Conservation (phyloP, 2,329 filamentous ascomycete genomes). For the Harringtonia aguacate region DNA sequence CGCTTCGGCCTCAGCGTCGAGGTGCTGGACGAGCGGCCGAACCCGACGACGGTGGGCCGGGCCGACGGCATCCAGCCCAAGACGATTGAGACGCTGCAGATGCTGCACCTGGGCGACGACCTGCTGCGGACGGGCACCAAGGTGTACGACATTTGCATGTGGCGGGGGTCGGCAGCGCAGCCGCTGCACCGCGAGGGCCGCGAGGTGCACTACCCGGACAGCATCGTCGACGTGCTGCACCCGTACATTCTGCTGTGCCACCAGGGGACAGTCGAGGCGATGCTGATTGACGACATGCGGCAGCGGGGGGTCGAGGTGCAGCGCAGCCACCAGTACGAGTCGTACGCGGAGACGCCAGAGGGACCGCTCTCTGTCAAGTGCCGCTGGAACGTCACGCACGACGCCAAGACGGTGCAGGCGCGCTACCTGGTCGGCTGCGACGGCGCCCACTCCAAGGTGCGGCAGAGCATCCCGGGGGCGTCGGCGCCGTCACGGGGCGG, state of each 20-base stretch:
- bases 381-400: not conserved
- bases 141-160: constrained; percentile 66
- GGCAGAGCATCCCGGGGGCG: constrained; percentile 44
- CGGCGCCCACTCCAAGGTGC: constrained; percentile 59
- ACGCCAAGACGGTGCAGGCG: constrained; percentile 18
- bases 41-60: constrained; percentile 41
- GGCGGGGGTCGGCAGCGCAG: constrained; percentile 48
- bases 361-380: not conserved
- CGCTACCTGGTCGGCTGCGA: constrained; percentile 63
- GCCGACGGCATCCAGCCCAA: constrained; percentile 69
- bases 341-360: constrained; percentile 21
- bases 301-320: constrained; percentile 53
- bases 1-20: constrained; percentile 45
- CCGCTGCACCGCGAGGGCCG: constrained; percentile 24
- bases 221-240: constrained; percentile 34
- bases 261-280: constrained; percentile 63
- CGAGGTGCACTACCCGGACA: constrained; percentile 52
- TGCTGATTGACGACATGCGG: constrained; percentile 58
- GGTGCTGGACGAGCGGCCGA: constrained; percentile 46
- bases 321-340: constrained; percentile 52
- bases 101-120: constrained; percentile 57
- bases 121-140: constrained; percentile 55
- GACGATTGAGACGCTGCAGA: constrained; percentile 64
- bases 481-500: not conserved
- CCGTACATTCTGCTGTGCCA: constrained; percentile 51